Evolutionary conservation across 1,284 basidiomycete genomes (phyloP).

Genomic region (Heterobasidion occidentale): DNA sequence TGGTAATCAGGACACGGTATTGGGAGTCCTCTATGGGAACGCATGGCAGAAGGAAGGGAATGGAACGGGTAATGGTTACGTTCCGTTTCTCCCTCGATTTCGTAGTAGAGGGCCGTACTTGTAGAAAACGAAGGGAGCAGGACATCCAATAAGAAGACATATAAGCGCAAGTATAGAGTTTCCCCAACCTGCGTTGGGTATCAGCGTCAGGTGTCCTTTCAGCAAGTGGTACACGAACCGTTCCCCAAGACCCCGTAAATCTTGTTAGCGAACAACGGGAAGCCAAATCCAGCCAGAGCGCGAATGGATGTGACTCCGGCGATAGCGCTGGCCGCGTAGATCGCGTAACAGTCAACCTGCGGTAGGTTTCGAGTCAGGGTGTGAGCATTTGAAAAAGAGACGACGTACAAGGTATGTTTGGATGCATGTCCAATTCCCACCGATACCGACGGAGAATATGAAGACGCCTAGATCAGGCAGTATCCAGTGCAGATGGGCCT

Average conservation of each 20-base stretch:
- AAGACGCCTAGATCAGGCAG: slow-evolving; percentile 51
- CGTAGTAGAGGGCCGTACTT: not conserved
- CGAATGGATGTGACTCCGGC: slow-evolving; percentile 41
- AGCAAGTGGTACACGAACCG: slow-evolving; percentile 27
- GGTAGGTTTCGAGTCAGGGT: not conserved
- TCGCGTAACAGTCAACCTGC: not conserved
- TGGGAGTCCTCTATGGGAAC: too few relatives aligned
- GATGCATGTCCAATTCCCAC: not conserved
- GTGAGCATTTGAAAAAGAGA: not conserved
- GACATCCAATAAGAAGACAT: not conserved
- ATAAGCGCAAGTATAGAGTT: not conserved
- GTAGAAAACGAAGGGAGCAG: not conserved
- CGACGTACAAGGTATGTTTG: not conserved
- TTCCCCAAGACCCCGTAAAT: slow-evolving; percentile 60
- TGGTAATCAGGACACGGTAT: too few relatives aligned
- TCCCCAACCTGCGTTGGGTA: not conserved
- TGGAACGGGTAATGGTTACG: too few relatives aligned
- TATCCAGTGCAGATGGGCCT: slow-evolving; percentile 54
- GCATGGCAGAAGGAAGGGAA: too few relatives aligned
- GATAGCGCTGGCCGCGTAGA: not conserved
- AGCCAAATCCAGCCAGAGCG: slow-evolving; percentile 55
- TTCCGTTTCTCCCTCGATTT: not conserved
- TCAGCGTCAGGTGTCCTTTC: not conserved
- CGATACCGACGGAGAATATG: not conserved
- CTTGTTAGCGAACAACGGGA: slow-evolving; percentile 58